Percentiles rank a stretch among this genome's conserved stretches.
These are phyloP conservation scores for Lachnellula subtilissima DNA, from an alignment of 2,329 filamentous ascomycete genomes.

Conservation along the genomic window DNA sequence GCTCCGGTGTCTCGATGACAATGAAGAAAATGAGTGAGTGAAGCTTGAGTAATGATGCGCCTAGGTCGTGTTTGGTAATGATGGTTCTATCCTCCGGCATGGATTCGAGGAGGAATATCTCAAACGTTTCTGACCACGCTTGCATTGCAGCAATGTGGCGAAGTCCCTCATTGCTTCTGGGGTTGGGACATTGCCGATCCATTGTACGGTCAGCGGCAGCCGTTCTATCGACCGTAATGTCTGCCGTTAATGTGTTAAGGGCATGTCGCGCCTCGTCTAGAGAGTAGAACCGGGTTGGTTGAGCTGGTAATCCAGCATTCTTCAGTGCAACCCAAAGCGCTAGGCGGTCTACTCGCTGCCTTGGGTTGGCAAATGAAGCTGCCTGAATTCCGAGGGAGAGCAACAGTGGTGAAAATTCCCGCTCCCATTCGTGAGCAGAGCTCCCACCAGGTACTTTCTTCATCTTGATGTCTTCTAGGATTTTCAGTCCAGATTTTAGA, in stretches of 20 bases:
- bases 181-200: slow-evolving; percentile 31
- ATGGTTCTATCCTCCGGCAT: slow-evolving; percentile 31
- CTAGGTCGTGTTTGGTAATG: slow-evolving; percentile 46
- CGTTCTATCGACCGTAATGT: slow-evolving; percentile 51
- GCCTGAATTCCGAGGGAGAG: slow-evolving; percentile 26
- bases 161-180: slow-evolving; percentile 47
- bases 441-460: slow-evolving; percentile 5
- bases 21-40: slow-evolving; percentile 22
- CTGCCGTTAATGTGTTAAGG: slow-evolving; percentile 51
- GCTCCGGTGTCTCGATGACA: slow-evolving; percentile 12
- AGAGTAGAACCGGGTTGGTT: slow-evolving; percentile 37
- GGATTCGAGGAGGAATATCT: slow-evolving; percentile 10
- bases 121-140: slow-evolving; percentile 18
- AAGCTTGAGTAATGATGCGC: slow-evolving; percentile 40
- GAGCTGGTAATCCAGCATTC: slow-evolving; percentile 11
- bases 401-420: slow-evolving; percentile 22
- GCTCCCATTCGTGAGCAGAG: slow-evolving; percentile 17
- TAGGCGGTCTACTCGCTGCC: slow-evolving; percentile 16
- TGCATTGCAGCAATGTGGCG: slow-evolving; percentile 41
- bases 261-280: slow-evolving; percentile 51
- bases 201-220: slow-evolving; percentile 5
- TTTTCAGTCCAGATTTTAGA: slow-evolving; percentile 25
- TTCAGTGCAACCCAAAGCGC: slow-evolving; percentile 21
- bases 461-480: slow-evolving; percentile 23
- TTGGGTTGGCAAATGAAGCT: slow-evolving; percentile 25